A percentile compares a stretch with the other conserved stretches of the same genome.
These are phyloP conservation scores for Leccinellum albellum DNA, from an alignment of 768 basidiomycete genomes.

Conservation along the genomic window DNA sequence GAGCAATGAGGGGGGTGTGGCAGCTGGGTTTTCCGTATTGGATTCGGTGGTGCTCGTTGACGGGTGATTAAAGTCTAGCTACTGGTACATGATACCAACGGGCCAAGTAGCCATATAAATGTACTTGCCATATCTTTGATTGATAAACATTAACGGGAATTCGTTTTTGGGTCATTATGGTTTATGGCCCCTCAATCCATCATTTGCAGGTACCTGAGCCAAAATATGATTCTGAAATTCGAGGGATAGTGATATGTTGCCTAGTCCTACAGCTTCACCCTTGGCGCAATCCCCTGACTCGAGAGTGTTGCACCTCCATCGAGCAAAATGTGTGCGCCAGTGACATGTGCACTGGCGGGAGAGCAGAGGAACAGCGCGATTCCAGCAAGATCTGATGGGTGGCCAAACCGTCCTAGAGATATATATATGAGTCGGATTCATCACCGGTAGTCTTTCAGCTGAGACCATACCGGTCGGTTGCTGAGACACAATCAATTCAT, in stretches of 20 bases:
- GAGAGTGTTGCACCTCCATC: conserved; percentile 56
- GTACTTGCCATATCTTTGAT: background rate
- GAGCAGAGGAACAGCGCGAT: conserved; percentile 66
- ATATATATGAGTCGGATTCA: background rate
- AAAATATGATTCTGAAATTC: background rate
- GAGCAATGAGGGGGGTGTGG: conserved; percentile 60
- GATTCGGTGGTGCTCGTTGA: conserved; percentile 65
- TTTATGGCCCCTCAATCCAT: background rate
- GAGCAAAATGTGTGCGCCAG: conserved; percentile 65
- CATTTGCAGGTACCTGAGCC: background rate
- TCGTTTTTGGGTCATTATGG: too few species aligned
- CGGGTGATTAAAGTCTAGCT: conserved; percentile 2
- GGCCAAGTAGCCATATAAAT: background rate
- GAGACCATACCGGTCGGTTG: conserved; percentile 62
- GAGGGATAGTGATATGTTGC: background rate
- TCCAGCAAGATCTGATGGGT: conserved; percentile 67
- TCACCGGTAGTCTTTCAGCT: background rate
- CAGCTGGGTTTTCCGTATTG: conserved; percentile 65
- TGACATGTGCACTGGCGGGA: conserved; percentile 69
- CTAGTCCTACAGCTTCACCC: conserved; percentile 21
- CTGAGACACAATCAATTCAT: conserved; percentile 43
- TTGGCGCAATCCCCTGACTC: conserved; percentile 20
- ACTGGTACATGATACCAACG: background rate
- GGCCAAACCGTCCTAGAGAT: conserved; percentile 57
- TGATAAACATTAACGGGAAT: too few species aligned